Evolutionary conservation across 768 basidiomycete species (phyloP), one percentile per base, ranked within the genome.

Genomic region (Auricularia heimuer): DNA sequence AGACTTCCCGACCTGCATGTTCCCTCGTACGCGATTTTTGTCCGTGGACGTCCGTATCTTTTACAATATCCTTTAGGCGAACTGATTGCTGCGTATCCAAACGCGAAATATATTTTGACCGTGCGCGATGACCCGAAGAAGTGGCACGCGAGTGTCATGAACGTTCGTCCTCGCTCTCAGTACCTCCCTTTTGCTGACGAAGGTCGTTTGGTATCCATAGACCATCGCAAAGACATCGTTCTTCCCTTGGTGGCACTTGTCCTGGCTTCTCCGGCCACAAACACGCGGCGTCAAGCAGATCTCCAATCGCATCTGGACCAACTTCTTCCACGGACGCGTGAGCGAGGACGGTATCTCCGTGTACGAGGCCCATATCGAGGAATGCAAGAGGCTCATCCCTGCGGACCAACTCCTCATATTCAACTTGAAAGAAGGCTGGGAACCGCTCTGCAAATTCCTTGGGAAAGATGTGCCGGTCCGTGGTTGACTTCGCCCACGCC

Each of bases 361-460:
- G 3, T 64, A 64, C 35, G 54, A 34, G 29, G 24, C n/a, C 21
- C 63, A 64, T 34, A 64, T 54, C 34, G 63, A 12, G 47, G n/a
- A 33, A 14, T 36, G 51, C 16, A n/a, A 35, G 33, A 4, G 11
- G 54, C 3, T 64, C 16, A 54, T 56, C 3, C 45, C 63, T 16
- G 12, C 24, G 11, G 24, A 34, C 33, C 35, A 64, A 34, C 37
- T 64, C 29, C 63, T 64, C 47, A 47, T 35, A 18, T 64, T 34
- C 37, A 64, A 54, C 63, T 54, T 64, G 18, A 64, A 64, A 47
- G 39, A 64, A 14, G 63, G 63, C 29, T 64, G 63, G 63, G 63
- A 54, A 35, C 63, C 63, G 21, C 51, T 64, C 24, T 64, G 63
- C 63, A 29, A 54, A 12, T 64, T 64, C 34, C 35, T 64, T 35